A percentile compares a stretch with the other conserved stretches of the same genome.
Evolutionary conservation across 2,329 filamentous ascomycete genomes (phyloP).

Genomic region (Truncatella angustata): DNA sequence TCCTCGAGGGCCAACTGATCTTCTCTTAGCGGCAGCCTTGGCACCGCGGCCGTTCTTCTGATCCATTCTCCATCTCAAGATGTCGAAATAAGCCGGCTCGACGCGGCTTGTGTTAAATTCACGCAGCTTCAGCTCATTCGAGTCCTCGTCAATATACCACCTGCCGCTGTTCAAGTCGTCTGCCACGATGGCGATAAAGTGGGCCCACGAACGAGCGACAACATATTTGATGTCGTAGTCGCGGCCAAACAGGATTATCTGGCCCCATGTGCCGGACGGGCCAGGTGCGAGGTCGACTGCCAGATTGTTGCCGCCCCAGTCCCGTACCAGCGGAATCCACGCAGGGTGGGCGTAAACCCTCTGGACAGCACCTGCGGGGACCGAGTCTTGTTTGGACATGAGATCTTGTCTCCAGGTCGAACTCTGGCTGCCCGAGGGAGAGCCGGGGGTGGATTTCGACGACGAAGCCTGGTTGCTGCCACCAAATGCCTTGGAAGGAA

Average conservation of each 20-base stretch:
- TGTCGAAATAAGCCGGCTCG: conserved; percentile 91
- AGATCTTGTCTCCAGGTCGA: conserved; percentile 83
- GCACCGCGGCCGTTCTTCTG: conserved; percentile 81
- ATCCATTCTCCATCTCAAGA: conserved; percentile 91
- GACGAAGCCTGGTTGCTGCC: conserved; percentile 66
- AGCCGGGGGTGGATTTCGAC: conserved; percentile 57
- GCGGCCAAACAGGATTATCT: conserved; percentile 93
- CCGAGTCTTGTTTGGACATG: conserved; percentile 78
- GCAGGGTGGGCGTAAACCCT: conserved; percentile 90
- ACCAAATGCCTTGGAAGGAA: conserved; percentile 70
- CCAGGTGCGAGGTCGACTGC: conserved; percentile 91
- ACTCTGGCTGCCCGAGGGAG: conserved; percentile 47
- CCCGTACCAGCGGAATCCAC: conserved; percentile 94
- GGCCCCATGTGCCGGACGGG: conserved; percentile 87
- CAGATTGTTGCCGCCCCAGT: conserved; percentile 98
- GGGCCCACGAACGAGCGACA: conserved; percentile 85
- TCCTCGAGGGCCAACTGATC: conserved; percentile 43
- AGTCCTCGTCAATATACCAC: conserved; percentile 90
- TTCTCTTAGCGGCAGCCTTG: conserved; percentile 46
- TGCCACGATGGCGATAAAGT: conserved; percentile 81
- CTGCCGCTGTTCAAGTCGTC: conserved; percentile 90
- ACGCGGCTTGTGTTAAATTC: conserved; percentile 89
- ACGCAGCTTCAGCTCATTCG: conserved; percentile 82
- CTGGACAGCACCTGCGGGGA: conserved; percentile 82
- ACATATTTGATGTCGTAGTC: conserved; percentile 99